Percentiles rank a stretch among this genome's conserved stretches.
These are phyloP conservation scores for Omphalea diandra DNA, from an alignment of 441 rosid genomes.

Conservation along the genomic window DNA sequence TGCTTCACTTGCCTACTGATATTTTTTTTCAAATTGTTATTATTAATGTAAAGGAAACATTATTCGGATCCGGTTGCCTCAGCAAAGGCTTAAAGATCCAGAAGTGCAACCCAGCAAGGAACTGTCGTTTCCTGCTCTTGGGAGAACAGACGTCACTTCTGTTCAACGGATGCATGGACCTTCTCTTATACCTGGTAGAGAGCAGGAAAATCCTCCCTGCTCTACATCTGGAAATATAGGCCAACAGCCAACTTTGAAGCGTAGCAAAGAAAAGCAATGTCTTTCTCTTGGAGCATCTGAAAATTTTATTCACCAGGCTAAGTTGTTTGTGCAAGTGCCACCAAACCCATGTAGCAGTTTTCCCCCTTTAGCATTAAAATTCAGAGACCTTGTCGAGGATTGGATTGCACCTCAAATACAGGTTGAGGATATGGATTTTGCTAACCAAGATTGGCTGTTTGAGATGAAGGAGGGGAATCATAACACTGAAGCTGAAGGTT, in stretches of 20 bases:
- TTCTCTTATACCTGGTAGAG: constrained; percentile 28
- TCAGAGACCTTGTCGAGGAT: constrained; percentile 47
- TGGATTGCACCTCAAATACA: constrained; percentile 45
- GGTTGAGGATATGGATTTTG: constrained; percentile 24
- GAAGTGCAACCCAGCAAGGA: constrained; percentile 45
- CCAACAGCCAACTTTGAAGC: no score
- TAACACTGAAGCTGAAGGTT: constrained; percentile 23
- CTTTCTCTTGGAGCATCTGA: constrained; percentile 17
- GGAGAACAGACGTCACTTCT: constrained; percentile 27
- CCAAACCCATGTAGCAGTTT: no score
- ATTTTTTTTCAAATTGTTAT: constrained; percentile 48
- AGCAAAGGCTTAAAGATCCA: constrained; percentile 56
- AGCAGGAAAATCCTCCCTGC: constrained; percentile 34
- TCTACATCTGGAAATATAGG: constrained; percentile 41
- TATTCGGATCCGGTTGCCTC: constrained; percentile 68
- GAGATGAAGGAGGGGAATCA: constrained; percentile 13
- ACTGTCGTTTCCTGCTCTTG: constrained; percentile 38
- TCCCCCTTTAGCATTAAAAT: constrained; percentile 28
- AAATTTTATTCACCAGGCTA: constrained; percentile 15
- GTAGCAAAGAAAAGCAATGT: constrained; percentile 21
- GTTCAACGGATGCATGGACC: constrained; percentile 21
- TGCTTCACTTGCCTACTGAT: constrained; percentile 44
- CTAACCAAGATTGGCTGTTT: constrained; percentile 45
- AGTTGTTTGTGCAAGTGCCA: constrained; percentile 15
- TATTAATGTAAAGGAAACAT: no score